phyloP scores from a whole-genome alignment of 768 basidiomycete species.

The Termitomyces sp. region DNA sequence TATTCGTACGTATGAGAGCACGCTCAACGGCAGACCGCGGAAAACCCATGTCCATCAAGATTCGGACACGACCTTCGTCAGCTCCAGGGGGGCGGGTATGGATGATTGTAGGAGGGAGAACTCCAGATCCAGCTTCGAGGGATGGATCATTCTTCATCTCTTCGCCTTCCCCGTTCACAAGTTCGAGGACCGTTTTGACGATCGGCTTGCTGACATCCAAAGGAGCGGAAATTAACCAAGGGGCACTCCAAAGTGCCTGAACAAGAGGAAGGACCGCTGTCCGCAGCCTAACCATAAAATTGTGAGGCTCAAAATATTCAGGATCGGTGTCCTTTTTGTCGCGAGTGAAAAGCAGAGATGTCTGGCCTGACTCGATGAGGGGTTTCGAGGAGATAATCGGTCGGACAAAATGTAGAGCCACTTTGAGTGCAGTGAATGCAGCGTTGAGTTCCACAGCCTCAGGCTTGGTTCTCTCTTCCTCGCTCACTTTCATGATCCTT shows the following conservation, averaged over 20 bases:
- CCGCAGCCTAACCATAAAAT: conserved; percentile 84
- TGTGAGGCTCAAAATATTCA: conserved; percentile 82
- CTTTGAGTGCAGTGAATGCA: conserved; percentile 79
- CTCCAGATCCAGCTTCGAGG: conserved; percentile 27
- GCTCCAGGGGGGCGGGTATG: conserved; percentile 45
- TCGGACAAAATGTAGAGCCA: conserved; percentile 73
- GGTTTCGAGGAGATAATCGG: conserved; percentile 78
- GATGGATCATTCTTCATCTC: conserved; percentile 49
- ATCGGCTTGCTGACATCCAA: conserved; percentile 72
- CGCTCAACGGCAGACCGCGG: conserved; percentile 82
- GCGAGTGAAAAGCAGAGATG: conserved; percentile 62
- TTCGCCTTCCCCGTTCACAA: conserved; percentile 82
- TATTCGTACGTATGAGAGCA: conserved; percentile 80
- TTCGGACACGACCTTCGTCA: conserved; percentile 77
- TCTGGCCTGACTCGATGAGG: conserved; percentile 85
- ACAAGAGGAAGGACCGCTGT: conserved; percentile 66
- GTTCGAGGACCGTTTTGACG: conserved; percentile 75
- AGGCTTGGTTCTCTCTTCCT: conserved; percentile 55
- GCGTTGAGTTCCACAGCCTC: conserved; percentile 68
- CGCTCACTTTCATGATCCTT: conserved; percentile 42
- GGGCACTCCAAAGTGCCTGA: conserved; percentile 72
- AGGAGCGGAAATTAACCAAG: conserved; percentile 80
- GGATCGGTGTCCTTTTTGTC: conserved; percentile 79
- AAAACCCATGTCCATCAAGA: conserved; percentile 97
- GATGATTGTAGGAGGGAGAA: conserved; percentile 22